Conservation (phyloP, 2,329 filamentous ascomycete species). For the Trichoderma endophyticum region DNA sequence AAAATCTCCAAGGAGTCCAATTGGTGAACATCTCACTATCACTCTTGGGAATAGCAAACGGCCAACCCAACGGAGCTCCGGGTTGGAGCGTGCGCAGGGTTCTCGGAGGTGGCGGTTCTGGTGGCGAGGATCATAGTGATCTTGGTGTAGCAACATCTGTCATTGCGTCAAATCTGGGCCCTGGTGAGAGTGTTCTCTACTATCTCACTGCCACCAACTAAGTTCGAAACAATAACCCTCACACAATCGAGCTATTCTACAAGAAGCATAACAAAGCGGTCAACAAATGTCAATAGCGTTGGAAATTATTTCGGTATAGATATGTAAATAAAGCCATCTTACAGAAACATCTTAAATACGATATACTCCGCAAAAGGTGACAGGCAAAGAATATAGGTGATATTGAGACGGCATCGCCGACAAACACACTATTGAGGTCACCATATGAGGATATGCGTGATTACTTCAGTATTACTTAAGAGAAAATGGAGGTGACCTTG, state of each 20-base stretch:
- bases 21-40: constrained; percentile 7
- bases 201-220: background rate
- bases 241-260: background rate
- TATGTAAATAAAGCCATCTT: background rate
- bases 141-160: background rate
- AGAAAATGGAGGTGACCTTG: background rate
- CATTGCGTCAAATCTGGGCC: background rate
- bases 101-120: constrained; percentile 2
- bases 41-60: background rate
- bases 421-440: background rate
- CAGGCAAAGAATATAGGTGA: background rate
- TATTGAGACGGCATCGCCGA: background rate
- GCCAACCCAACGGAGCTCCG: background rate
- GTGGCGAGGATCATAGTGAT: background rate
- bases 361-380: background rate
- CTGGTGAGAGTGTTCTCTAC: constrained; percentile 1
- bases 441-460: background rate
- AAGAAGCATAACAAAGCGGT: background rate
- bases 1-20: background rate
- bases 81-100: constrained; percentile 11
- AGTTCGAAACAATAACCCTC: background rate
- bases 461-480: background rate
- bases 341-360: background rate
- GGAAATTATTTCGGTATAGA: background rate
- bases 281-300: background rate